A percentile compares a stretch with the other conserved stretches of the same genome.
Conservation (phyloP, 176 grass and related monocot genomes). For the Cenchrus purpureus region DNA sequence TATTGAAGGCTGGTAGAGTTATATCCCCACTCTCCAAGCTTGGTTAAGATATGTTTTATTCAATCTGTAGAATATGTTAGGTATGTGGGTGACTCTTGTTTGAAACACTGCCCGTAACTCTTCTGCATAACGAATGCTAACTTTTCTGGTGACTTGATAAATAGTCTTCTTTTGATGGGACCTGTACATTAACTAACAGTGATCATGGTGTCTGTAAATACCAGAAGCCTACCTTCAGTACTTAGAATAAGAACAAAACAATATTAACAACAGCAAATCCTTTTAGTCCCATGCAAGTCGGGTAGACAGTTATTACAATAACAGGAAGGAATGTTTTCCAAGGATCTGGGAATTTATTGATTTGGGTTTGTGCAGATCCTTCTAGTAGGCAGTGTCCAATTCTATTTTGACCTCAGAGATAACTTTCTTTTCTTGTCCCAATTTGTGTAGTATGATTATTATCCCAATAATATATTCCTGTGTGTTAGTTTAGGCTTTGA, state of each 20-base stretch:
- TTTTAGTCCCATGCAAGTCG: neutral
- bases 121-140: constrained; percentile 30
- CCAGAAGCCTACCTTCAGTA: neutral
- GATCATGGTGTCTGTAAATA: constrained; percentile 1
- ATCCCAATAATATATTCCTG: neutral
- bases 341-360: neutral
- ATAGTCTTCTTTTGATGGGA: constrained; percentile 20
- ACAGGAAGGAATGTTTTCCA: neutral
- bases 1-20: constrained; percentile 53
- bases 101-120: constrained; percentile 21
- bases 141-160: neutral
- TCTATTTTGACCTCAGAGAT: constrained; percentile 11
- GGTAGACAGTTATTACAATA: constrained; percentile 1
- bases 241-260: neutral
- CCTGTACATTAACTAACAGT: neutral
- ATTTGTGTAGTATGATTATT: neutral
- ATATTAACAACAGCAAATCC: neutral
- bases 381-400: neutral
- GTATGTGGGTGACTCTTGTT: constrained; percentile 32
- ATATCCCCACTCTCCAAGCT: constrained; percentile 49
- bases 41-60: constrained; percentile 56
- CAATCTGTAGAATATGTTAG: constrained; percentile 61
- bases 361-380: neutral
- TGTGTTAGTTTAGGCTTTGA: constrained; percentile 16
- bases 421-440: constrained; percentile 7